Conservation (phyloP, 768 basidiomycete species). For the Rhizopogon vinicolor region DNA sequence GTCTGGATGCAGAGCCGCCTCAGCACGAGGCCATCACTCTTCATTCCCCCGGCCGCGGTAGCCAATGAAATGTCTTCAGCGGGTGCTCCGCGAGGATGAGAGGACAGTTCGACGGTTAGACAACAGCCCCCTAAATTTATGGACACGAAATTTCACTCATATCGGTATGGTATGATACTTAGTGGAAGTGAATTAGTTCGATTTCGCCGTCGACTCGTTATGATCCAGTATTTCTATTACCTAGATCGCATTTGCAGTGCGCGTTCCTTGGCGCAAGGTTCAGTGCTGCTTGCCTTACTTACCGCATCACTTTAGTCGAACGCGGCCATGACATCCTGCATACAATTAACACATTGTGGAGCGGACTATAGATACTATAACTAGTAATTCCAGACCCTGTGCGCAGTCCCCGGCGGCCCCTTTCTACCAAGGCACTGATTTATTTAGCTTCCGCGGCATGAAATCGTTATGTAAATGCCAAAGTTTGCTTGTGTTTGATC, state of each 20-base stretch:
- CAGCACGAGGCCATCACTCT: neutral
- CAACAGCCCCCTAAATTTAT: neutral
- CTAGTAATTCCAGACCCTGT: neutral
- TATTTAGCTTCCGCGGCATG: neutral
- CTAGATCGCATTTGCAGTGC: neutral
- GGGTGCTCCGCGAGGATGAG: neutral
- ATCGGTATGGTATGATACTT: neutral
- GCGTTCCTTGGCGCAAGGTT: neutral
- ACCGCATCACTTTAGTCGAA: too few relatives aligned
- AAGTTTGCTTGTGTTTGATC: too few relatives aligned
- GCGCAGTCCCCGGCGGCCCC: neutral
- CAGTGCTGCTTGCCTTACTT: neutral
- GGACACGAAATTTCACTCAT: neutral
- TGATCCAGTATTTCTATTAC: neutral
- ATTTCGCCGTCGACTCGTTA: neutral
- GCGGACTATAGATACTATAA: neutral
- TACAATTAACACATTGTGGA: neutral
- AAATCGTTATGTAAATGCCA: neutral
- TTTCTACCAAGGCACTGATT: constrained; percentile 1
- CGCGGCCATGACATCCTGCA: neutral
- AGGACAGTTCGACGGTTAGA: neutral
- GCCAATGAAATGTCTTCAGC: neutral
- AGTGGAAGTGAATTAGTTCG: neutral
- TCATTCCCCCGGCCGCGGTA: neutral
- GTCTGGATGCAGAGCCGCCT: neutral